A percentile compares a stretch with the other conserved stretches of the same genome.
phyloP scores from a whole-genome alignment of 495 filamentous ascomycete species.

The Trichocladium uniseriatum region DNA sequence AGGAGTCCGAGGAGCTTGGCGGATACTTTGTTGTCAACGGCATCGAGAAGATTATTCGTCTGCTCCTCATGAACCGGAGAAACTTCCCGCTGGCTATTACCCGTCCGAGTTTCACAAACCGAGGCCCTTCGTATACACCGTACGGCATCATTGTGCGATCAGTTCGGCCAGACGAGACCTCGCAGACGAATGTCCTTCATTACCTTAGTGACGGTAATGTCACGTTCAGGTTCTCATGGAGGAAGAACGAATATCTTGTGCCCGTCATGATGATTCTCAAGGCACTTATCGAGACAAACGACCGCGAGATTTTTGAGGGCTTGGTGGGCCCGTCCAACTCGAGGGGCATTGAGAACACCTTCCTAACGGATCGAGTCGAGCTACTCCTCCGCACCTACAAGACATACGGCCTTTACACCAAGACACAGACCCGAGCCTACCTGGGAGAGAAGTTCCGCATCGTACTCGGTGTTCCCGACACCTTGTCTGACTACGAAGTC shows the following conservation, averaged over 20 bases:
- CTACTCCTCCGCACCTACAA: slow-evolving; percentile 89
- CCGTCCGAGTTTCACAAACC: slow-evolving; percentile 74
- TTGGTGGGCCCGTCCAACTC: slow-evolving; percentile 65
- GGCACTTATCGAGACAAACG: slow-evolving; percentile 90
- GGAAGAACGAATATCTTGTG: slow-evolving; percentile 90
- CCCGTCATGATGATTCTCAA: slow-evolving; percentile 96
- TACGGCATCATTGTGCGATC: slow-evolving; percentile 86
- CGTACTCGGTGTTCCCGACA: slow-evolving; percentile 69
- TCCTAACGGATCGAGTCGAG: slow-evolving; percentile 89
- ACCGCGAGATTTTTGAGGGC: slow-evolving; percentile 88
- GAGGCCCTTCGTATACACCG: slow-evolving; percentile 77
- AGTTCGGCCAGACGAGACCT: slow-evolving; percentile 90
- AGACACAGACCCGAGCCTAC: slow-evolving; percentile 66
- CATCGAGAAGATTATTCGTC: slow-evolving; percentile 89
- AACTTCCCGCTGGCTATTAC: slow-evolving; percentile 94
- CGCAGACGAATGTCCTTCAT: slow-evolving; percentile 93
- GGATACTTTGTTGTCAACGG: slow-evolving; percentile 95
- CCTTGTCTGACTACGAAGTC: slow-evolving; percentile 74
- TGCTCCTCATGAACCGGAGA: slow-evolving; percentile 77
- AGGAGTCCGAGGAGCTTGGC: slow-evolving; percentile 86
- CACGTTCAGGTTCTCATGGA: slow-evolving; percentile 94
- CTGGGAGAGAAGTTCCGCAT: slow-evolving; percentile 83
- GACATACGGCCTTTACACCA: slow-evolving; percentile 69
- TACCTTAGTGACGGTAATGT: slow-evolving; percentile 93
- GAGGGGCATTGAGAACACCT: slow-evolving; percentile 75